Percentiles rank a stretch among this genome's conserved stretches.
Conservation (phyloP, 495 filamentous ascomycete species). For the Aspergillus bridgeri region DNA sequence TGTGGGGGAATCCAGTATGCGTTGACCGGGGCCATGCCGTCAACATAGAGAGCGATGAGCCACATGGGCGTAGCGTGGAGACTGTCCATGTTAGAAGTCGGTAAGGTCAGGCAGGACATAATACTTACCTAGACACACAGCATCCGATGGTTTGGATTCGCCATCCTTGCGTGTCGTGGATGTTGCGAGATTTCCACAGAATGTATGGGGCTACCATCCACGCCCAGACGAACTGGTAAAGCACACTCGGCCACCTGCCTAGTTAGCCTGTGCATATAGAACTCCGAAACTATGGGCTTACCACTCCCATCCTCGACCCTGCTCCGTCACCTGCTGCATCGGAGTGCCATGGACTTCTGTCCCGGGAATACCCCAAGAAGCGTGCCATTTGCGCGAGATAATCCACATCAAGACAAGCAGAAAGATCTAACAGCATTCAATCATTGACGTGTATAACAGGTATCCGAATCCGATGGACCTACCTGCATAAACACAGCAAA, state of each 20-base stretch:
- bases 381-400: slow-evolving; percentile 64
- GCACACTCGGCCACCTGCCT: slow-evolving; percentile 52
- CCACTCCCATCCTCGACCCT: slow-evolving; percentile 63
- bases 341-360: slow-evolving; percentile 31
- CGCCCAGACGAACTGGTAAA: slow-evolving; percentile 64
- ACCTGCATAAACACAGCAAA: slow-evolving; percentile 29
- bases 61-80: slow-evolving; percentile 65
- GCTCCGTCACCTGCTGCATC: slow-evolving; percentile 37
- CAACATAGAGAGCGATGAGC: slow-evolving; percentile 58
- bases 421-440: slow-evolving; percentile 44
- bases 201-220: slow-evolving; percentile 53
- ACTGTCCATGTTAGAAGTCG: slow-evolving; percentile 25
- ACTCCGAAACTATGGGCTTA: slow-evolving; percentile 29
- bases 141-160: slow-evolving; percentile 61
- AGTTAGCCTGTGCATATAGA: too few relatives aligned
- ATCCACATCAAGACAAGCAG: slow-evolving; percentile 60
- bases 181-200: slow-evolving; percentile 45
- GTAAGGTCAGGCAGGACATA: not conserved
- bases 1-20: slow-evolving; percentile 51
- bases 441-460: too few relatives aligned
- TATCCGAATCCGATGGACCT: not conserved
- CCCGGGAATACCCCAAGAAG: slow-evolving; percentile 52
- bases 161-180: slow-evolving; percentile 66
- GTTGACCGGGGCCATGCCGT: slow-evolving; percentile 53
- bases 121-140: slow-evolving; percentile 45